Evolutionary conservation across 2,329 filamentous ascomycete species (phyloP).

Genomic region (Alternaria rosae): DNA sequence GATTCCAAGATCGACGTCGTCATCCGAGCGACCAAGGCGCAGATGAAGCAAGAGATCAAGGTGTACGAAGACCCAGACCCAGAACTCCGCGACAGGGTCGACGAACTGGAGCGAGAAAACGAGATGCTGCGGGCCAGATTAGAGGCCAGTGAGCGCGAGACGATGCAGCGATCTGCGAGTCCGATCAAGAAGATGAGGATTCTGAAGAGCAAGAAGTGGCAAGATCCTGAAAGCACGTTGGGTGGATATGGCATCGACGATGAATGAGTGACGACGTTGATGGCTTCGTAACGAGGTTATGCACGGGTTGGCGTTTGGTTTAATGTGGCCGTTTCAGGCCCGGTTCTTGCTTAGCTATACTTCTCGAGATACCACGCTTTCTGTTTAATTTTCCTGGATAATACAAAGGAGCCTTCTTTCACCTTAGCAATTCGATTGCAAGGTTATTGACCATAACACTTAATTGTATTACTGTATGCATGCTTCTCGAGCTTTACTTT

Average conservation of each 20-base stretch:
- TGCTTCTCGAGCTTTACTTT: not conserved
- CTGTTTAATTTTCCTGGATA: not conserved
- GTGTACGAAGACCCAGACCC: conserved; percentile 54
- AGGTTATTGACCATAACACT: not conserved
- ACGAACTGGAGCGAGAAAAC: conserved; percentile 57
- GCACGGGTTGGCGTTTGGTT: conserved; percentile 8
- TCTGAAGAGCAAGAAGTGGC: conserved; percentile 59
- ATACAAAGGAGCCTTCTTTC: not conserved
- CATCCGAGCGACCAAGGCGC: conserved; percentile 60
- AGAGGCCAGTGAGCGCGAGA: conserved; percentile 52
- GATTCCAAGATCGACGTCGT: conserved; percentile 86
- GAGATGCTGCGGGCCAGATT: conserved; percentile 48
- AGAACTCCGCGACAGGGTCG: conserved; percentile 46
- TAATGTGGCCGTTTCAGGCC: not conserved
- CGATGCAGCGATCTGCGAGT: conserved; percentile 47
- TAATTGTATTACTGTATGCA: not conserved
- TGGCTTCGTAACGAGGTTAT: conserved; percentile 4
- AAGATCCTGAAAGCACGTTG: conserved; percentile 41
- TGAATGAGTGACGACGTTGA: conserved; percentile 14
- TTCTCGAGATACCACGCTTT: conserved; percentile 17
- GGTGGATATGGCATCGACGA: conserved; percentile 27
- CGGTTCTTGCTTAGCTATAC: not conserved
- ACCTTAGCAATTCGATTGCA: not conserved
- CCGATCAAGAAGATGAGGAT: conserved; percentile 60
- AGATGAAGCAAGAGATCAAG: conserved; percentile 49